Evolutionary conservation across 2,329 filamentous ascomycete genomes (phyloP), one percentile per base, ranked within the genome.

Genomic region (Cercospora sesami): DNA sequence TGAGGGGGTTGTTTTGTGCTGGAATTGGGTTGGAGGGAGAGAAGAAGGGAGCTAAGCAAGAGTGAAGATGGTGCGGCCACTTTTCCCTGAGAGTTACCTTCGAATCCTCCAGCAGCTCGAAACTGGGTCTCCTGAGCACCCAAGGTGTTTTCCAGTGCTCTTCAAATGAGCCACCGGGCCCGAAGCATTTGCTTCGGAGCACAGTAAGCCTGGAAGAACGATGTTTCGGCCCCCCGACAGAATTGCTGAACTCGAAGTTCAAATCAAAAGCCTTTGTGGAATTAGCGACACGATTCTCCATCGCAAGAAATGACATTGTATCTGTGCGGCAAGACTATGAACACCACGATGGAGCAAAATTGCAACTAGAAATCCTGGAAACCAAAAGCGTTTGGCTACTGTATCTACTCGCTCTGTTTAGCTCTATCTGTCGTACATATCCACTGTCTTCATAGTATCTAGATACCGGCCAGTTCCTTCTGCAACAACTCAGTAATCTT

Each of bases 1-100:
- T 70, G 36, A 62, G 70, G 62, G 30, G 48, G 9, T n/a, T 61
- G 28, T 70, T 72, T 59, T 67, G 66, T 61, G 42, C 36, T 28
- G 63, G 67, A 1, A n/a, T 70, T 16, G 68, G 70, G 12, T 23
- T 70, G n/a, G 8, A 58, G 4, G 26, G 8, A 16, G 23, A 28
- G 8, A 18, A 8, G 53, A 57, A 57, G 53, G 28, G 14, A 14
- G 7, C 4, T 1, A 57, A 57, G 28, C 60, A 16, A 28, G 26
- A 30, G 26, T 18, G 42, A 21, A 16, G 7, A 45, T 18, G n/a
- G 36, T 4, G 9, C 36, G 36, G 7, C 36, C 16, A 42, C 36
- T 0, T 36, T 36, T 36, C 12, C 4, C 14, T 36, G 12, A 14
- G 5, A 36, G 12, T 36, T 36, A 36, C 33, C 33, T 36, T 36